These are phyloP conservation scores for Colletotrichum zoysiae DNA, from an alignment of 2,329 filamentous ascomycete species.

Conservation along the genomic window DNA sequence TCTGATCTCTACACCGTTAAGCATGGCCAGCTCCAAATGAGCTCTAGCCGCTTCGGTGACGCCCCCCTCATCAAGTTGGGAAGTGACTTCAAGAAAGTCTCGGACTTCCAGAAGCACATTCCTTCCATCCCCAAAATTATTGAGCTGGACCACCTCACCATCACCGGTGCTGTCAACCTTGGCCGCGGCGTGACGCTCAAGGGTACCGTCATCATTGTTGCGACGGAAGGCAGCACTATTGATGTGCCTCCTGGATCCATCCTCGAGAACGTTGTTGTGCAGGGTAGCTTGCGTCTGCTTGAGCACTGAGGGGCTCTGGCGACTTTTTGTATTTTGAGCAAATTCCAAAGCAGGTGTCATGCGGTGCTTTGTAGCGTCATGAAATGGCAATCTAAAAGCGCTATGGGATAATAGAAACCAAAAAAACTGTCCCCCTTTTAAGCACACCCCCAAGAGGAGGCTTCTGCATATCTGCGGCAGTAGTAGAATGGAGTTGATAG, in stretches of 20 bases:
- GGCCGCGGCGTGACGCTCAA: constrained; percentile 96
- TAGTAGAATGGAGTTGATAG: constrained; percentile 32
- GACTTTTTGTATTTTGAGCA: constrained; percentile 38
- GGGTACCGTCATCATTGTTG: constrained; percentile 98
- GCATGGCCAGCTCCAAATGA: constrained; percentile 98
- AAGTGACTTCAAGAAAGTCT: constrained; percentile 99
- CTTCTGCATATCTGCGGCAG: constrained; percentile 24
- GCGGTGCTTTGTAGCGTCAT: constrained; percentile 25
- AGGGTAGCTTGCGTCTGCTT: constrained; percentile 87
- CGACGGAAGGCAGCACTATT: constrained; percentile 97
- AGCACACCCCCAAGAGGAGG: constrained; percentile 10
- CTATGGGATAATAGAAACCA: constrained; percentile 30
- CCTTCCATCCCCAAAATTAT: constrained; percentile 90
- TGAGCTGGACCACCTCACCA: constrained; percentile 94
- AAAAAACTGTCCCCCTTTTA: constrained; percentile 10
- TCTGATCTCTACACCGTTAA: constrained; percentile 98
- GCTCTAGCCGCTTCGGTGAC: constrained; percentile 94
- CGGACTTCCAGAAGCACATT: constrained; percentile 92
- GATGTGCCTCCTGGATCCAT: constrained; percentile 97
- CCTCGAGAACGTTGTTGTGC: constrained; percentile 98
- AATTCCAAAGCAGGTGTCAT: constrained; percentile 17
- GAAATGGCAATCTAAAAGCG: constrained; percentile 27
- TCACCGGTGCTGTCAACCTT: constrained; percentile 97
- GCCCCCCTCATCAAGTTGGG: constrained; percentile 99
- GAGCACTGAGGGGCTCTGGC: constrained; percentile 66